Evolutionary conservation across 2,329 filamentous ascomycete genomes (phyloP), one percentile per base, ranked within the genome.

Genomic region (Verticillium albo-atrum): DNA sequence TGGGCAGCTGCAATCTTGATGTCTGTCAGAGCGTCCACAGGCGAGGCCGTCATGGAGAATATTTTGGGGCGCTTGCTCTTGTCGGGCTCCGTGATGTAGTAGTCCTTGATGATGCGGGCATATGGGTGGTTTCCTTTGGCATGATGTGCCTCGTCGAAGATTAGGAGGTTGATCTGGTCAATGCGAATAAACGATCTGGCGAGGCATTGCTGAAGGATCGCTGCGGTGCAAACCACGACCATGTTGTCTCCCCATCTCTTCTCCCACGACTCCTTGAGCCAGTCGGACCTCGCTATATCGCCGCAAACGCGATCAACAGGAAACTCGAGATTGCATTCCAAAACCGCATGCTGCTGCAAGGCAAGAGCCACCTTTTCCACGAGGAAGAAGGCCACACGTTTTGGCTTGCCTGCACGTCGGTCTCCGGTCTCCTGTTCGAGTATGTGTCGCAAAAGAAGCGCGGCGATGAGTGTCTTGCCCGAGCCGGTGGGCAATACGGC

Each of bases 141-240:
- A 69, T 98, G 95, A 68, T 99, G 95, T 6, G 93, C 95, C 74
- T 99, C 95, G 68, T 99, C 95, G 65, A 99, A 97, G 61, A 98
- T 87, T 37, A 99, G 79, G 1, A 99, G 82, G 68, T 94, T 98
- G 72, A 98, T 92, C 66, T 90, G 85, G 20, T 85, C 78, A 77
- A 99, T 97, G 10, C 74, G 83, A 61, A 97, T 83, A 72, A 92
- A 96, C 0, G 89, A 89, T 67, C 89, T 89, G 63, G 88, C 83
- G 2, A 99, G 82, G 66, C 89, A 92, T 62, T 91, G 86, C 35
- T 89, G 82, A 4, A 98, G 80, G 3, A 98, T 89, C 66, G 95
- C 92, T 0, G 93, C 93, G 0, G 95, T 98, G 75, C 92, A 97
- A 6, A 98, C 92, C 63, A 98, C 84, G 28, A 93, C 89, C 85